phyloP scores from a whole-genome alignment of 345 rosid genomes.

The Populus tremula region DNA sequence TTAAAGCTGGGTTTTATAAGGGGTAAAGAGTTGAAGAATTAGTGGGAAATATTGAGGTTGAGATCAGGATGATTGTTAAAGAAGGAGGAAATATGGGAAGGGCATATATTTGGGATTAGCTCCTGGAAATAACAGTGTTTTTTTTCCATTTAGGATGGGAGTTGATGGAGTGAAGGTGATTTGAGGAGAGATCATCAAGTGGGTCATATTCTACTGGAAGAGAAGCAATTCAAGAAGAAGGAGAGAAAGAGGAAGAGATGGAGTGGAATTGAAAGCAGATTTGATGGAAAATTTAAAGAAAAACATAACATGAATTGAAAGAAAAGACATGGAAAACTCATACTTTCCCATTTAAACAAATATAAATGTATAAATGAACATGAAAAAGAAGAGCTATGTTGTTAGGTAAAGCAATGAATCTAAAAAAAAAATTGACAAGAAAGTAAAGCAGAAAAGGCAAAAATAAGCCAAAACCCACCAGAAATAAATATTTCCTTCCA shows the following conservation, averaged over 20 bases:
- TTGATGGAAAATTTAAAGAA: too few species aligned
- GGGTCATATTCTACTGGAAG: conserved; percentile 22
- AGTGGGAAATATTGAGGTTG: conserved; percentile 46
- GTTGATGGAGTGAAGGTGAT: conserved; percentile 40
- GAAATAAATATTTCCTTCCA: too few species aligned
- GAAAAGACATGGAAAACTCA: too few species aligned
- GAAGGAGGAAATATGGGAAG: conserved; percentile 50
- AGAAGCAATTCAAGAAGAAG: conserved; percentile 12
- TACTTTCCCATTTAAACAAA: too few species aligned
- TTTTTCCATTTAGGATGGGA: conserved; percentile 57
- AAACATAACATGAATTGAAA: too few species aligned
- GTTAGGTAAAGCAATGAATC: too few species aligned
- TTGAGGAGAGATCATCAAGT: conserved; percentile 34
- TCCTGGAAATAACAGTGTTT: conserved; percentile 38
- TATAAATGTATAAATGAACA: too few species aligned
- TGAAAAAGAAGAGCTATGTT: too few species aligned
- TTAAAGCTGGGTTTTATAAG: conserved; percentile 41
- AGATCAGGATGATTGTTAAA: conserved; percentile 34
- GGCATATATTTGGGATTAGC: conserved; percentile 40
- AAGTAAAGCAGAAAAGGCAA: too few species aligned
- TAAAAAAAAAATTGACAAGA: too few species aligned
- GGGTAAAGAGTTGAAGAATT: conserved; percentile 53
- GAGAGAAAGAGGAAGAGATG: conserved; percentile 13
- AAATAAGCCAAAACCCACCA: too few species aligned
- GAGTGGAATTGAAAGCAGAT: neutral